phyloP scores from a whole-genome alignment of 768 basidiomycete species.

The Suillus paluster region DNA sequence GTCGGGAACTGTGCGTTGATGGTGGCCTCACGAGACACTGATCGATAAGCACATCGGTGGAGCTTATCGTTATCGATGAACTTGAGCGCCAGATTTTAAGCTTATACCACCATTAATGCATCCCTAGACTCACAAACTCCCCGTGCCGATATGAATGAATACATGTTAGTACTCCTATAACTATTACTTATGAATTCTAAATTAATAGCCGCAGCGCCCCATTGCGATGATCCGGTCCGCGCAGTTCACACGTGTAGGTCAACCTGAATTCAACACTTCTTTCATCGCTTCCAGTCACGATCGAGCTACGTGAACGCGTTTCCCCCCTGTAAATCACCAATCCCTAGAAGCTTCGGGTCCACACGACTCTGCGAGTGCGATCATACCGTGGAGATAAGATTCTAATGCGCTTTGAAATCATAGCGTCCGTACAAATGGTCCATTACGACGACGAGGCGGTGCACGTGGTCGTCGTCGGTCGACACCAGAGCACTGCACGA shows the following conservation, averaged over 20 bases:
- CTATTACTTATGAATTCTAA: too few relatives aligned
- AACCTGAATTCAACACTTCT: background rate
- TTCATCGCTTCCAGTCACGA: constrained; percentile 42
- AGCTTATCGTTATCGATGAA: background rate
- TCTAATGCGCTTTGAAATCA: constrained; percentile 82
- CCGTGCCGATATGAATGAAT: too few relatives aligned
- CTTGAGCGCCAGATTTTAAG: background rate
- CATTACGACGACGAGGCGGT: constrained; percentile 94
- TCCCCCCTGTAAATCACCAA: constrained; percentile 94
- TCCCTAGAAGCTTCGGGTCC: constrained; percentile 90
- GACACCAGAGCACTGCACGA: constrained; percentile 96
- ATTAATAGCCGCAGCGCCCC: background rate
- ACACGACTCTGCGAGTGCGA: constrained; percentile 52
- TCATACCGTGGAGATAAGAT: constrained; percentile 76
- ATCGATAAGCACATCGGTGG: background rate
- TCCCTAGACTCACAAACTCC: background rate
- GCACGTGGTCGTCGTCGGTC: too few relatives aligned
- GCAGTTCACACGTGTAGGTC: background rate
- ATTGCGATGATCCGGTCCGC: background rate
- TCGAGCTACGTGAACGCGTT: constrained; percentile 65
- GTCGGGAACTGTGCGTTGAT: constrained; percentile 27
- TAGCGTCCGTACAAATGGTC: constrained; percentile 81
- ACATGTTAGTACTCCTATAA: too few relatives aligned
- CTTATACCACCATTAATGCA: background rate
- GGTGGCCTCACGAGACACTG: constrained; percentile 21